Evolutionary conservation across 2,329 filamentous ascomycete species (phyloP).

Genomic region (Tolypocladium inflatum): DNA sequence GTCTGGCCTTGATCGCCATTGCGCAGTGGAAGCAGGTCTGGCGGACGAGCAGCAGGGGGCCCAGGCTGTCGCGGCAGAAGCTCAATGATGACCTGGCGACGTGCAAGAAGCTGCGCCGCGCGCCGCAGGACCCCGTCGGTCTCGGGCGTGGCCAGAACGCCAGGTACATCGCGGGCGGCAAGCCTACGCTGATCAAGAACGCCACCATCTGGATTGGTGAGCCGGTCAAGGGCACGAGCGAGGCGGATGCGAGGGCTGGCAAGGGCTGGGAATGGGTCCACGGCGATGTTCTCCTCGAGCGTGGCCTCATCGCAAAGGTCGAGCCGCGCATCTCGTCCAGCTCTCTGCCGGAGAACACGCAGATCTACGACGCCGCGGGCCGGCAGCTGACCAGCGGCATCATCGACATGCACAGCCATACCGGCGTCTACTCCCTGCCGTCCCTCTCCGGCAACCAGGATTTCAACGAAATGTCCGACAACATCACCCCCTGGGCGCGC

Average conservation of each 20-base stretch:
- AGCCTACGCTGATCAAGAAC: constrained; percentile 55
- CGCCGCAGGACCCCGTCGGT: constrained; percentile 46
- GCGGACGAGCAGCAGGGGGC: constrained; percentile 12
- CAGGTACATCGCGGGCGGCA: constrained; percentile 47
- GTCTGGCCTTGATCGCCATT: constrained; percentile 40
- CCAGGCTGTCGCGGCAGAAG: constrained; percentile 39
- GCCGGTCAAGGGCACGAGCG: constrained; percentile 37
- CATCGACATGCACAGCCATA: constrained; percentile 64
- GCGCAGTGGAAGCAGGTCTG: constrained; percentile 37
- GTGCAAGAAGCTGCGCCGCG: constrained; percentile 44
- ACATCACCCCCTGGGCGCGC: constrained; percentile 59
- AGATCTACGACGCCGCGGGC: constrained; percentile 49
- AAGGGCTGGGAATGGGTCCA: constrained; percentile 50
- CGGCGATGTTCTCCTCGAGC: constrained; percentile 51
- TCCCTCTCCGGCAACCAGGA: constrained; percentile 44
- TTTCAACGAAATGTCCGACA: constrained; percentile 52
- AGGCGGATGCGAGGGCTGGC: constrained; percentile 45
- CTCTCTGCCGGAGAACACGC: constrained; percentile 34
- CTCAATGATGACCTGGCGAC: constrained; percentile 44
- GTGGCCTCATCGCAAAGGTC: constrained; percentile 51
- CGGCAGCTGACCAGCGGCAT: constrained; percentile 56
- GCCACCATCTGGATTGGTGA: constrained; percentile 60
- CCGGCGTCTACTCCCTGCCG: constrained; percentile 51
- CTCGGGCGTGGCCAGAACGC: constrained; percentile 49
- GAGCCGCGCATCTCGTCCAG: constrained; percentile 29